Conservation (phyloP, 208 protist genomes). For the Angomonas ambiguus region DNA sequence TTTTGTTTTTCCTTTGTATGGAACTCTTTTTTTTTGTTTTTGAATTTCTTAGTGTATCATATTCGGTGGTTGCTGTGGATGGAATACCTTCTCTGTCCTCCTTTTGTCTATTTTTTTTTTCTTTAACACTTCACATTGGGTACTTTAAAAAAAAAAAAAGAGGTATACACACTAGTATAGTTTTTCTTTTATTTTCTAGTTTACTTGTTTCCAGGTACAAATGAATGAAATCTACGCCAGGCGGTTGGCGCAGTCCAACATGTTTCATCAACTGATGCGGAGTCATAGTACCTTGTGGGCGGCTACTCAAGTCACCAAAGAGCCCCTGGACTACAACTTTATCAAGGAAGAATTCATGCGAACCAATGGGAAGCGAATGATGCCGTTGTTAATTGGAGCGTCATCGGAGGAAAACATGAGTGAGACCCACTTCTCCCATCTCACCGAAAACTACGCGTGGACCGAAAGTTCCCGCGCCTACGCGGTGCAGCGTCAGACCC, state of each 20-base stretch:
- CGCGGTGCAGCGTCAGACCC: constrained; percentile 81
- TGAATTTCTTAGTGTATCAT: not conserved
- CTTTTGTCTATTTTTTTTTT: not conserved
- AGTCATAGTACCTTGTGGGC: constrained; percentile 82
- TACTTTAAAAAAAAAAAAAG: not conserved
- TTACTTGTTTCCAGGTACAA: not conserved
- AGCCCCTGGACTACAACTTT: constrained; percentile 66
- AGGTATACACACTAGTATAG: not conserved
- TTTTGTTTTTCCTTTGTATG: constrained; percentile 1
- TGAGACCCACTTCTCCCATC: constrained; percentile 60
- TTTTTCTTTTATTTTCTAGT: constrained; percentile 1
- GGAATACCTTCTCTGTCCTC: not conserved
- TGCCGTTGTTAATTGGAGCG: constrained; percentile 78
- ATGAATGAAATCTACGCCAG: constrained; percentile 89
- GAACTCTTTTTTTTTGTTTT: not conserved
- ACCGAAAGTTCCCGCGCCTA: constrained; percentile 64
- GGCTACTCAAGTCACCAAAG: constrained; percentile 84
- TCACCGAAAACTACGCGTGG: constrained; percentile 84
- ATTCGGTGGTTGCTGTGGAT: too few species aligned
- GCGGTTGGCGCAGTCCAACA: constrained; percentile 65
- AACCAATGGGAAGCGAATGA: constrained; percentile 68
- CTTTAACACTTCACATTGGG: not conserved
- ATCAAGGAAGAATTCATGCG: constrained; percentile 89
- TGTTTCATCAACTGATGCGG: constrained; percentile 89
- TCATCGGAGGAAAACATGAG: constrained; percentile 47